A percentile compares a stretch with the other conserved stretches of the same genome.
These are phyloP conservation scores for Hibiscus tridactylites DNA, from an alignment of 345 rosid species.

Conservation along the genomic window DNA sequence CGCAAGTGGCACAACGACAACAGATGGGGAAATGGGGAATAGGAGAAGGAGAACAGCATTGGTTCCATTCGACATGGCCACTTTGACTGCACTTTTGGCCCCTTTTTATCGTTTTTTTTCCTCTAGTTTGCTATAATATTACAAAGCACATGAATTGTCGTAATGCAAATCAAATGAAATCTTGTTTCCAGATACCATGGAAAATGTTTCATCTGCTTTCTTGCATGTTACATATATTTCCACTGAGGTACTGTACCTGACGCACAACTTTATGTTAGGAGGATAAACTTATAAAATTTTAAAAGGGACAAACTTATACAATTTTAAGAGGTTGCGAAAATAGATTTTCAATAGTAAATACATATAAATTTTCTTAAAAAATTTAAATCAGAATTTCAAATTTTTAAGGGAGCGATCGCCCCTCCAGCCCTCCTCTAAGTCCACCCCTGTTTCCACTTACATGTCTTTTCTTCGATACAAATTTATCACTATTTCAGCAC, in stretches of 20 bases:
- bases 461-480: not conserved
- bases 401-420: no score
- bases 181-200: slow-evolving; percentile 15
- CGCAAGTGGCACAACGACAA: slow-evolving; percentile 23
- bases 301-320: no score
- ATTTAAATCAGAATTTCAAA: no score
- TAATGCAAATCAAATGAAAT: slow-evolving; percentile 9
- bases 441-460: not conserved
- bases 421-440: no score
- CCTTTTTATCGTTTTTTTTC: not conserved
- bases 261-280: no score
- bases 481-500: slow-evolving; percentile 1
- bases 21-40: slow-evolving; percentile 28
- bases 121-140: slow-evolving; percentile 7
- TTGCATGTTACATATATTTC: slow-evolving; percentile 18
- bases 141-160: slow-evolving; percentile 18
- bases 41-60: slow-evolving; percentile 29
- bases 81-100: slow-evolving; percentile 40
- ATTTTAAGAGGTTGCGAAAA: no score
- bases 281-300: no score
- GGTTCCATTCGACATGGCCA: slow-evolving; percentile 36
- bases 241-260: not conserved
- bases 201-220: slow-evolving; percentile 9
- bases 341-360: no score
- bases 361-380: no score